These are phyloP conservation scores for Tetrastigma voinierianum DNA, from an alignment of 164 flowering plant species.

Conservation along the genomic window DNA sequence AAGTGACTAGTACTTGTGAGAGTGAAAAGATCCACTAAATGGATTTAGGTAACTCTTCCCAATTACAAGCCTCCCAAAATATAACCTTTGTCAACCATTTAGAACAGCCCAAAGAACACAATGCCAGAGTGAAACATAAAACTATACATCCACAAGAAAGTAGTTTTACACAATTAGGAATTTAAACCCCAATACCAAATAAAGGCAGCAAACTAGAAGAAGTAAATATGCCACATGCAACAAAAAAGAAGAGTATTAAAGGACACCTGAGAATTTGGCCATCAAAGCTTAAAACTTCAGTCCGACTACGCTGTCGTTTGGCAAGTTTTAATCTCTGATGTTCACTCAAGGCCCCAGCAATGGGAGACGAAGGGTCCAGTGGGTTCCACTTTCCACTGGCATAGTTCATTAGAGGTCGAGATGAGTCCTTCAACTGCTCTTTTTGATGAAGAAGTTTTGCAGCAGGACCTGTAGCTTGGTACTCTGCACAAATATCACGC, in stretches of 20 bases:
- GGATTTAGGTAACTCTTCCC: no score
- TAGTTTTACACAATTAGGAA: no score
- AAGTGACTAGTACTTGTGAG: no score
- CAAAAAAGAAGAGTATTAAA: not conserved
- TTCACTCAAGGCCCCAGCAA: conserved; percentile 73
- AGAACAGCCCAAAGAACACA: no score
- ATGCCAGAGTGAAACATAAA: no score
- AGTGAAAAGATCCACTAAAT: no score
- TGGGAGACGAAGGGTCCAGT: conserved; percentile 89
- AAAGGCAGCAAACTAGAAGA: not conserved
- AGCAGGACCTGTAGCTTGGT: conserved; percentile 82
- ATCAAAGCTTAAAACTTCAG: conserved; percentile 95
- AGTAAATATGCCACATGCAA: not conserved
- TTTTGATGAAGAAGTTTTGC: conserved; percentile 83
- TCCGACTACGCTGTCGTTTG: conserved; percentile 63
- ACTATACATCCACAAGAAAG: no score
- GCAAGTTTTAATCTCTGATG: conserved; percentile 83
- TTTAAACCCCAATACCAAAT: not conserved
- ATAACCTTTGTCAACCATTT: no score
- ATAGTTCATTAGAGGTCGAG: conserved; percentile 69
- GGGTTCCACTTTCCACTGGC: conserved; percentile 99
- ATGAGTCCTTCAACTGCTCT: conserved; percentile 58
- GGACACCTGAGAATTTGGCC: conserved; percentile 91
- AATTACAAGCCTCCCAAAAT: no score
- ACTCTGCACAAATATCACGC: conserved; percentile 81